Base-by-base conservation (phyloP, 1,284 basidiomycete genomes). In the Cystobasidium pallidum region DNA sequence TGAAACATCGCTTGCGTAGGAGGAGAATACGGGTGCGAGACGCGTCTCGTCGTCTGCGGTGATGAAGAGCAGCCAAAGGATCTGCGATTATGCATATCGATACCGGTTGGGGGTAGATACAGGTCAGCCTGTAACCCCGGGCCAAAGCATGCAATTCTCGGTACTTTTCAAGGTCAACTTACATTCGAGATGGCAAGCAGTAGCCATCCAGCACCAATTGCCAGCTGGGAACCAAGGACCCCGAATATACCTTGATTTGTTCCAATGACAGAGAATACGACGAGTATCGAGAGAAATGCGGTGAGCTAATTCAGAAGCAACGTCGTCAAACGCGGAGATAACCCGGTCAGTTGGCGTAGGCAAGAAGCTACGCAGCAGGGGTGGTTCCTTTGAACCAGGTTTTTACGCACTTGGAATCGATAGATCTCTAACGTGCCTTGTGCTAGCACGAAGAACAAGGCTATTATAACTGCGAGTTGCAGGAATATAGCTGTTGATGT, bases 41-140 rank as follows among this genome's bases (percentile, higher is more conserved):
- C 91, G 87, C 1, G 93, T 91, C 79, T 94, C 93, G 78, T 97
- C 94, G 80, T 97, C 94, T 0, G 93, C 90, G 3, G 94, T 95
- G 81, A 99, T 92, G 84, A 92, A 97, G 75, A 98, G 86, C 24
- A 96, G 86, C 94, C 94, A 98, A 74, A 98, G 82, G 79, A 98
- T 90, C 85, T 96, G 73, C 19, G 11, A n/a, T n/a, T 3, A 55
- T 34, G 34, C n/a, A n/a, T n/a, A n/a, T n/a, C n/a, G n/a, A n/a
- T n/a, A n/a, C n/a, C n/a, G n/a, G n/a, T n/a, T n/a, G n/a, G n/a
- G n/a, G n/a, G n/a, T n/a, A n/a, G n/a, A n/a, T n/a, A n/a, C n/a
- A n/a, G n/a, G n/a, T n/a, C n/a, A n/a, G n/a, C n/a, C n/a, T n/a
- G n/a, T n/a, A n/a, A n/a, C n/a, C n/a, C n/a, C n/a, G n/a, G n/a